phyloP scores from a whole-genome alignment of 2,329 filamentous ascomycete genomes.

The Zasmidium angulare region DNA sequence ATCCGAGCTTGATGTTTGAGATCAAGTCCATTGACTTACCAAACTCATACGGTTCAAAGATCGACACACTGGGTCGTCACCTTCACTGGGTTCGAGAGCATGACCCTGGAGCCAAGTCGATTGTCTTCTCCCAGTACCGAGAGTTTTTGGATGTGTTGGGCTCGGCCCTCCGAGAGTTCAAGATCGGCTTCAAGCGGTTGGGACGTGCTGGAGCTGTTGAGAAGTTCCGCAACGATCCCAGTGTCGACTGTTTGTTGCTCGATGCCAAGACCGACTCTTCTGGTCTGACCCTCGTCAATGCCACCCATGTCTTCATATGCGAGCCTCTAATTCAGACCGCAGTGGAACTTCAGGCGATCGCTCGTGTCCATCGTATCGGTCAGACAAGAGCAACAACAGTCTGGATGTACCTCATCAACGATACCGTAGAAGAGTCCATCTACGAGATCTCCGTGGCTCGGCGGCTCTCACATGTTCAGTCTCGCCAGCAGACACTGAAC shows the following conservation, averaged over 20 bases:
- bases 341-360: constrained; percentile 91
- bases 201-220: constrained; percentile 67
- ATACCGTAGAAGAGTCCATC: constrained; percentile 88
- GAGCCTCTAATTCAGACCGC: constrained; percentile 93
- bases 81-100: constrained; percentile 80
- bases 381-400: constrained; percentile 86
- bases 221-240: constrained; percentile 73
- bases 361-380: constrained; percentile 90
- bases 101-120: constrained; percentile 83
- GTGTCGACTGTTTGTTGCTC: constrained; percentile 78
- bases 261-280: constrained; percentile 87
- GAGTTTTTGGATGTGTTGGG: constrained; percentile 76
- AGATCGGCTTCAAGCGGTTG: constrained; percentile 72
- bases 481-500: constrained; percentile 25
- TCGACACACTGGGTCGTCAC: constrained; percentile 73
- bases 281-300: constrained; percentile 87
- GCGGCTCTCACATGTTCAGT: constrained; percentile 71
- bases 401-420: constrained; percentile 90
- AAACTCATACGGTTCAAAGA: constrained; percentile 79
- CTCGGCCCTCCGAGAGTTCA: constrained; percentile 67
- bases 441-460: constrained; percentile 81
- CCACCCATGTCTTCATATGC: constrained; percentile 90
- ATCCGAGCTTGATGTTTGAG: constrained; percentile 66
- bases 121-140: constrained; percentile 90
- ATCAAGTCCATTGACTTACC: constrained; percentile 78